These are phyloP conservation scores for Cryptomeria japonica DNA, from an alignment of 75 land plant genomes.

Conservation along the genomic window DNA sequence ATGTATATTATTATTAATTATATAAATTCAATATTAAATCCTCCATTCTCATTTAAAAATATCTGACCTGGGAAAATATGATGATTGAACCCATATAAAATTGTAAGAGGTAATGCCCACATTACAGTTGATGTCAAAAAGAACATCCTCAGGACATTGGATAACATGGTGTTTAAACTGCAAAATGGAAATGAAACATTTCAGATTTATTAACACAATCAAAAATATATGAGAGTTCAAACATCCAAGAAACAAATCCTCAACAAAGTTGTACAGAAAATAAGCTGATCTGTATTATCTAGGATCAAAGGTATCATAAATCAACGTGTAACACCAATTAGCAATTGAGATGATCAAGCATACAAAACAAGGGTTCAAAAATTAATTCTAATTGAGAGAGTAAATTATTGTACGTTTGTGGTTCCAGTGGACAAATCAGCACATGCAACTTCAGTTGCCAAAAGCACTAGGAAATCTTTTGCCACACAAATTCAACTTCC, in stretches of 20 bases:
- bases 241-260: background rate
- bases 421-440: background rate
- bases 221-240: background rate
- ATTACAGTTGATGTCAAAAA: constrained; percentile 54
- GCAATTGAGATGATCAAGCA: background rate
- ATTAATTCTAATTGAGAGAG: background rate
- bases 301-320: background rate
- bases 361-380: background rate
- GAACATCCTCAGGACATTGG: constrained; percentile 30
- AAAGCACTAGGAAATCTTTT: background rate
- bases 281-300: background rate
- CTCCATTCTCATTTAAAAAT: background rate
- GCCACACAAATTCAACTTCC: background rate
- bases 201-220: background rate
- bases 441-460: background rate
- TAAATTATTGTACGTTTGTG: background rate
- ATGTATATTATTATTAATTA: background rate
- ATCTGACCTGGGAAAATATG: constrained; percentile 57
- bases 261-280: background rate
- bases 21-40: background rate
- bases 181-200: background rate
- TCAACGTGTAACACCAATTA: background rate
- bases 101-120: constrained; percentile 60
- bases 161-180: background rate
- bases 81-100: constrained; percentile 61